These are phyloP conservation scores for Rhizodiscina lignyota DNA, from an alignment of 495 filamentous ascomycete genomes.

Conservation along the genomic window DNA sequence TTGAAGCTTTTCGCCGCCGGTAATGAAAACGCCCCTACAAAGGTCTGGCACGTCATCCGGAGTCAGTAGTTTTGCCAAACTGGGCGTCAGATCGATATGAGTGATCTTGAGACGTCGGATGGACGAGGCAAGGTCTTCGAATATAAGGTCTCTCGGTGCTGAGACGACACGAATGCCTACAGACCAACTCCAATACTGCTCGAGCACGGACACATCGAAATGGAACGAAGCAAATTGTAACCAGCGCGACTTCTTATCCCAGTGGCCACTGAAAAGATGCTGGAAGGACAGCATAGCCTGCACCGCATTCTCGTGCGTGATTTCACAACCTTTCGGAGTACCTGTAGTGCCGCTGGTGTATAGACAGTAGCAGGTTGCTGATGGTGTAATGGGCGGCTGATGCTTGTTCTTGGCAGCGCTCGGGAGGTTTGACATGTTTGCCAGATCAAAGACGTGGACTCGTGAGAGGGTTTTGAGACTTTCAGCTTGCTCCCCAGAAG, in stretches of 20 bases:
- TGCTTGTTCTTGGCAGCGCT: too few species aligned
- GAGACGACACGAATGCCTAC: slow-evolving; percentile 67
- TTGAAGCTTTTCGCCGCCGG: slow-evolving; percentile 53
- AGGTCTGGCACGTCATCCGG: slow-evolving; percentile 53
- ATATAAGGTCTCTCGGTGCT: slow-evolving; percentile 58
- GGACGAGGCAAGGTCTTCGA: slow-evolving; percentile 54
- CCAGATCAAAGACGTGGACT: not conserved
- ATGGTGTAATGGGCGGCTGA: slow-evolving; percentile 21
- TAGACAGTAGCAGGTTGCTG: slow-evolving; percentile 49
- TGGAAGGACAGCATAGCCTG: slow-evolving; percentile 64
- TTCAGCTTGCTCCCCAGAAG: not conserved
- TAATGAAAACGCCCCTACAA: slow-evolving; percentile 57
- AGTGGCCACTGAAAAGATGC: slow-evolving; percentile 47
- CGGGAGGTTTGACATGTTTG: slow-evolving; percentile 1
- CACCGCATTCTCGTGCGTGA: slow-evolving; percentile 58
- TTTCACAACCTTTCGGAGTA: slow-evolving; percentile 58
- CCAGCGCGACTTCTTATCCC: slow-evolving; percentile 55
- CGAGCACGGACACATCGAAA: slow-evolving; percentile 75
- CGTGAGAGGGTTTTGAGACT: not conserved
- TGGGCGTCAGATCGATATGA: slow-evolving; percentile 69
- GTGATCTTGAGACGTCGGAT: slow-evolving; percentile 61
- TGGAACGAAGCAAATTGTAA: slow-evolving; percentile 81
- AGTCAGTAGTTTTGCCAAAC: slow-evolving; percentile 40
- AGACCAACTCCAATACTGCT: slow-evolving; percentile 83
- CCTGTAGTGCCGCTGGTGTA: slow-evolving; percentile 79